Base-by-base conservation (phyloP, 257 asterid genomes). In the Lycium ferocissimum region DNA sequence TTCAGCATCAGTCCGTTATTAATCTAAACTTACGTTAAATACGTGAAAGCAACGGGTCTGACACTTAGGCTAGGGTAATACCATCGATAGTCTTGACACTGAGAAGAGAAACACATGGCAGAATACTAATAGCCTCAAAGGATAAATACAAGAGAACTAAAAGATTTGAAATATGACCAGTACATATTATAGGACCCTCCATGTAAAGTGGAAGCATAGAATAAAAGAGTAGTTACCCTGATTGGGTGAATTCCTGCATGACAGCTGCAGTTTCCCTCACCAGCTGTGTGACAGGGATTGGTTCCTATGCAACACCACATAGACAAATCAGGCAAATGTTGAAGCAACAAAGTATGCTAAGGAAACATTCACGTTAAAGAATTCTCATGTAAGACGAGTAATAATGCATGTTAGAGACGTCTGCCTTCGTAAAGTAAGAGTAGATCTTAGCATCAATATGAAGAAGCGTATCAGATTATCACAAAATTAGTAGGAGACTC, bases 221-320 rank as follows among this genome's bases (percentile, higher is more conserved):
- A 53, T 49, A 45, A 17, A 78, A 54, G 47, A 66, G 57, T 67
- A 7, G 26, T 81, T 93, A 97, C 99, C 99, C 99, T 56, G 99
- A 97, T 83, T 97, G 99, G 87, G 99, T 97, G 91, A 97, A 97
- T 86, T 97, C 99, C 89, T 97, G 99, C 99, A 97, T 97, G 83
- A 97, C 99, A 45, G 98, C 92, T 79, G 99, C 99, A 49, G 99
- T 97, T 89, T 97, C 99, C 93, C 99, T 90, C 89, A 97, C 99
- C 87, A 97, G 89, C 80, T 97, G 99, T 80, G 99, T 97, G 80
- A 94, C 98, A 59, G 98, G 99, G 88, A 97, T 95, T 59, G 96
- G 89, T 91, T 97, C 99, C 99, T 97, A 72, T 15, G 86, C 22
- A 78, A 47, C 82, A 78, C 49, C 82, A 78, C 82, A 53, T 35